Evolutionary conservation across 2,329 filamentous ascomycete species (phyloP).

Genomic region (Fusarium scirpi): DNA sequence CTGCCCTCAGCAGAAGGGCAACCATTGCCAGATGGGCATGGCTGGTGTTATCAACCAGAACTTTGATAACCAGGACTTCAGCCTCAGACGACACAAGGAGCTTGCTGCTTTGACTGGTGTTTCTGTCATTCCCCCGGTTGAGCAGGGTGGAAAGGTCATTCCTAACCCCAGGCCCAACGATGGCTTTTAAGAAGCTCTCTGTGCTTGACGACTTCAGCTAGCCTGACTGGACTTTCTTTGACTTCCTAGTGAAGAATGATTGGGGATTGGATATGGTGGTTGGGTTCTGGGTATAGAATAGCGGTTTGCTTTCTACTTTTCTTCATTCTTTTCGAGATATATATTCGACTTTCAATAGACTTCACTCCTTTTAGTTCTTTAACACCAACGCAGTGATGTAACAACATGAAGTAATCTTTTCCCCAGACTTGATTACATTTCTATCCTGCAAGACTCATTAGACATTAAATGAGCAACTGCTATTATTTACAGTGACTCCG

Average conservation of each 20-base stretch:
- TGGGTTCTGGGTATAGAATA: not conserved
- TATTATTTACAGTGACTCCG: not conserved
- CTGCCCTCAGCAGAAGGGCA: conserved; percentile 56
- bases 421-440: too few relatives aligned
- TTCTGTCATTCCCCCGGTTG: conserved; percentile 49
- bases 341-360: conserved; percentile 6
- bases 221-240: not conserved
- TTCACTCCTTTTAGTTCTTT: not conserved
- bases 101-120: conserved; percentile 50
- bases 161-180: conserved; percentile 57
- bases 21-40: conserved; percentile 64
- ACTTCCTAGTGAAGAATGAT: not conserved
- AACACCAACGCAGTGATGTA: too few relatives aligned
- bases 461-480: not conserved
- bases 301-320: conserved; percentile 1
- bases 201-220: not conserved
- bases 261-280: too few relatives aligned
- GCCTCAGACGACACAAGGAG: conserved; percentile 53
- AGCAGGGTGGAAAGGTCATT: conserved; percentile 55
- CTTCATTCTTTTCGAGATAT: conserved; percentile 12
- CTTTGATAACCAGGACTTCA: conserved; percentile 54
- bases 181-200: conserved; percentile 48
- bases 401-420: too few relatives aligned
- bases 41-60: conserved; percentile 63
- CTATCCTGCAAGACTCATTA: not conserved